These are phyloP conservation scores for Diaporthe nobilis DNA, from an alignment of 2,329 filamentous ascomycete species.

Conservation along the genomic window DNA sequence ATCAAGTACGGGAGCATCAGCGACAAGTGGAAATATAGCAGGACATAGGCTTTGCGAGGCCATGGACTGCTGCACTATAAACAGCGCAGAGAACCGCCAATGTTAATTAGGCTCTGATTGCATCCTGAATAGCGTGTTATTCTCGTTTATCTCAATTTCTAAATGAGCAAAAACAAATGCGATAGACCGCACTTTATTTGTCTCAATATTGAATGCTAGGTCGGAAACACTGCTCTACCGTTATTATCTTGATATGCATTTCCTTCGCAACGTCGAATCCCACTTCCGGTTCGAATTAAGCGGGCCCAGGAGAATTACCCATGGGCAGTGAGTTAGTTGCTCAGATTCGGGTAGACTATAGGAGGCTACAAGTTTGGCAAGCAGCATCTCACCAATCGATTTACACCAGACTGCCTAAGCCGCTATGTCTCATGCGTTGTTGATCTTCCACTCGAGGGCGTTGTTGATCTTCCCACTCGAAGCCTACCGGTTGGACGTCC, in stretches of 20 bases:
- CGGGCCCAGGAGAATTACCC: background rate
- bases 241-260: background rate
- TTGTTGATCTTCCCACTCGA: background rate
- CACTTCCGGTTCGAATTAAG: background rate
- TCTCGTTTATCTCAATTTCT: too few species aligned
- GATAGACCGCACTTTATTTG: background rate
- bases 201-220: background rate
- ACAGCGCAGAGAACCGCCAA: background rate
- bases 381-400: background rate
- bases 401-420: background rate
- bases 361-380: background rate
- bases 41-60: background rate
- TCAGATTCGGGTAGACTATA: background rate
- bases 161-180: background rate
- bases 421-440: too few species aligned
- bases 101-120: background rate
- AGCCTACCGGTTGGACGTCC: background rate
- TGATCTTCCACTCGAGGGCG: background rate
- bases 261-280: background rate
- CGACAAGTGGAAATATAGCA: slow-evolving; percentile 48
- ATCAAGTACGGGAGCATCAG: slow-evolving; percentile 93
- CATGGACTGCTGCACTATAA: background rate
- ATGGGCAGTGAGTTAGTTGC: too few species aligned
- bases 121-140: slow-evolving; percentile 9
- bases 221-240: background rate